Percentiles rank a stretch among this genome's conserved stretches.
Evolutionary conservation across 495 filamentous ascomycete species (phyloP).

Genomic region (Penicillium lividum): DNA sequence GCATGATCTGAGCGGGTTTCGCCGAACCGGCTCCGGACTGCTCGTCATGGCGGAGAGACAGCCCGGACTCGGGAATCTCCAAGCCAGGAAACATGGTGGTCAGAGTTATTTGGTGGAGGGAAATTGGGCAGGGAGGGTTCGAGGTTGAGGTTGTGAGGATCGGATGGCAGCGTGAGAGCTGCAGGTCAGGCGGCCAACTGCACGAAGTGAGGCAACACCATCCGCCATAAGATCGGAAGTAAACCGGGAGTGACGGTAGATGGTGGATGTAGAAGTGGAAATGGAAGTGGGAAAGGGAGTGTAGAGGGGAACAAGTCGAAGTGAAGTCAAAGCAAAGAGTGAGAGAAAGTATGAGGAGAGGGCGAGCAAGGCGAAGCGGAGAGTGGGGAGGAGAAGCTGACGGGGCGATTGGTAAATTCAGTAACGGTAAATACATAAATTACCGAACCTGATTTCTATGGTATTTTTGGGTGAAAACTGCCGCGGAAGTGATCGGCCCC

Average conservation of each 20-base stretch:
- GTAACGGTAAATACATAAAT: constrained; percentile 10
- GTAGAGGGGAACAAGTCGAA: constrained; percentile 7
- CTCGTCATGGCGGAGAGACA: constrained; percentile 46
- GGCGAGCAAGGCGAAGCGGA: constrained; percentile 28
- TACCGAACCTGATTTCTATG: constrained; percentile 15
- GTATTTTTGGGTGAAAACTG: not conserved
- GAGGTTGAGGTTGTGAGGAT: constrained; percentile 31
- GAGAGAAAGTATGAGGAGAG: constrained; percentile 18
- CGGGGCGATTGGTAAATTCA: constrained; percentile 19
- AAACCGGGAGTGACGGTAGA: constrained; percentile 5
- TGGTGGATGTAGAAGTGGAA: not conserved
- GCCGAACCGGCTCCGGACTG: constrained; percentile 32
- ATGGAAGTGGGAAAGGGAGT: not conserved
- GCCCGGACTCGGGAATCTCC: constrained; percentile 48
- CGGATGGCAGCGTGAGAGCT: constrained; percentile 47
- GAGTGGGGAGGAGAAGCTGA: constrained; percentile 39
- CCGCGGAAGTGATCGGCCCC: too few relatives aligned
- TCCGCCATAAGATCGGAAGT: constrained; percentile 42
- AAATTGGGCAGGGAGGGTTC: constrained; percentile 16
- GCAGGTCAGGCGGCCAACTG: constrained; percentile 49
- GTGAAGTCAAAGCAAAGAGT: not conserved
- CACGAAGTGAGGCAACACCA: constrained; percentile 40
- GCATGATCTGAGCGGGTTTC: constrained; percentile 57
- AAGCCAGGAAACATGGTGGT: constrained; percentile 43
- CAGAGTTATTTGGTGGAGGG: constrained; percentile 16